Percentiles rank a stretch among this genome's conserved stretches.
phyloP scores from a whole-genome alignment of 1,139 yeast genomes.

The Protomyces lactucae-debilis region DNA sequence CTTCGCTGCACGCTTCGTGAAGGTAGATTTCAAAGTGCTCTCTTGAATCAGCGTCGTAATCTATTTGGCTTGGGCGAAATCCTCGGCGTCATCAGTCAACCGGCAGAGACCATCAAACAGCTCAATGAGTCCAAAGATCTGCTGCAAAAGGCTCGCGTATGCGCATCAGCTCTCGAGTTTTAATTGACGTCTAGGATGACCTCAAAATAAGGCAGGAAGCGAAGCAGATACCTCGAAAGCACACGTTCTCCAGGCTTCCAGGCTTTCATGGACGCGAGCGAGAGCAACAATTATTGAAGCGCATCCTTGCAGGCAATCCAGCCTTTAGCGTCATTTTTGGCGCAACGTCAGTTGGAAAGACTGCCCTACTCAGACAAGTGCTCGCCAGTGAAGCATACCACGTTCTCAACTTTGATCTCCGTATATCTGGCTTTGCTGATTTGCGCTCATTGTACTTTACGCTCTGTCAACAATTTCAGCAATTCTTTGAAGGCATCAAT shows the following conservation, averaged over 20 bases:
- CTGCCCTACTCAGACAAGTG: slow-evolving; percentile 17
- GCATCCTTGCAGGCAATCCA: slow-evolving; percentile 8
- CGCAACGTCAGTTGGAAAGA: slow-evolving; percentile 23
- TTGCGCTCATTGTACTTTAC: slow-evolving; percentile 8
- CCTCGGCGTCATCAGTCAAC: slow-evolving; percentile 18
- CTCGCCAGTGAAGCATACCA: slow-evolving; percentile 15
- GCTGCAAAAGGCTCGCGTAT: slow-evolving; percentile 13
- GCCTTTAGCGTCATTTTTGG: slow-evolving; percentile 20
- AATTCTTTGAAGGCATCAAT: slow-evolving; percentile 7
- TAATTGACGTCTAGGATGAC: neutral
- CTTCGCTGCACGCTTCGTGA: too few species aligned
- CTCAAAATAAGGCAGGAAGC: slow-evolving; percentile 9
- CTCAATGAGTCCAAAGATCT: slow-evolving; percentile 20
- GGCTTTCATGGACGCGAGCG: slow-evolving; percentile 22
- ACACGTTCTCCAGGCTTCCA: slow-evolving; percentile 19
- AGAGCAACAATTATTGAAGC: slow-evolving; percentile 9
- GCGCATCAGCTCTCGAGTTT: neutral
- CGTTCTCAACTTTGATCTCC: slow-evolving; percentile 18
- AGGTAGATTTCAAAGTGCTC: too few species aligned
- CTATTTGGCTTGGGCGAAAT: slow-evolving; percentile 24
- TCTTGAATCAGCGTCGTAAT: neutral
- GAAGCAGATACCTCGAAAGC: slow-evolving; percentile 11
- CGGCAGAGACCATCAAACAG: slow-evolving; percentile 23
- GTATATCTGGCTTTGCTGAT: slow-evolving; percentile 21
- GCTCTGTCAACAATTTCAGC: slow-evolving; percentile 14